Percentiles rank a stretch among this genome's conserved stretches.
Conservation (phyloP, 1,284 basidiomycete species). For the Hypsizygus ulmarius region DNA sequence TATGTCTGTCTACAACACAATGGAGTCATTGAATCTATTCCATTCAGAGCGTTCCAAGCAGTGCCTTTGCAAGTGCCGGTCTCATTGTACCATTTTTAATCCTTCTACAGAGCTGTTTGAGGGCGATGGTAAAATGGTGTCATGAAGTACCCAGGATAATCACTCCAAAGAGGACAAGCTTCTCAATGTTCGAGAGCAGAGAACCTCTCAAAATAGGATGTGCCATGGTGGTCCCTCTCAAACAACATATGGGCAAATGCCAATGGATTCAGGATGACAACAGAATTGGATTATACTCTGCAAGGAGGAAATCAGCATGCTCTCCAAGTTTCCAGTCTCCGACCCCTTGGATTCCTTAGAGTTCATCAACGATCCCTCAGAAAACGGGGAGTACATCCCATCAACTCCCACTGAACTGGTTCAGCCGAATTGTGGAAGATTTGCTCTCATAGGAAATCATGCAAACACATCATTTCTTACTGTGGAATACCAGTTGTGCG, state of each 20-base stretch:
- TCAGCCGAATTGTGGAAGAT: constrained; percentile 1
- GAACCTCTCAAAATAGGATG: neutral
- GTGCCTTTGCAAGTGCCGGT: constrained; percentile 7
- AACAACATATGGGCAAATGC: neutral
- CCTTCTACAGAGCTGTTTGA: neutral
- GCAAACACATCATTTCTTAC: constrained; percentile 1
- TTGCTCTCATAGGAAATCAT: neutral
- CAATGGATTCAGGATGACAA: neutral
- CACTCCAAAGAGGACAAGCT: constrained; percentile 9
- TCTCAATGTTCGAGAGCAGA: neutral
- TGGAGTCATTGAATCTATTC: no score
- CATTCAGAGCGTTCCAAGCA: no score
- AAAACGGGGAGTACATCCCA: constrained; percentile 3
- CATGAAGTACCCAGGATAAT: constrained; percentile 7
- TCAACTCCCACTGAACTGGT: neutral
- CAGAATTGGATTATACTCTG: neutral
- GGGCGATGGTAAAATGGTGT: constrained; percentile 2
- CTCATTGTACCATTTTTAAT: constrained; percentile 11
- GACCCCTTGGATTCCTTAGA: neutral
- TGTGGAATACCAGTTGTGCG: neutral
- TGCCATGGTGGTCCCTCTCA: neutral
- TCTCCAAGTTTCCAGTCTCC: constrained; percentile 3
- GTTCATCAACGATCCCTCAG: constrained; percentile 9
- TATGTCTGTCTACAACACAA: no score
- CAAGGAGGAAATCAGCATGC: constrained; percentile 4